A percentile compares a stretch with the other conserved stretches of the same genome.
Conservation (phyloP, 306 rosid species). For the Arachis hypogaea region DNA sequence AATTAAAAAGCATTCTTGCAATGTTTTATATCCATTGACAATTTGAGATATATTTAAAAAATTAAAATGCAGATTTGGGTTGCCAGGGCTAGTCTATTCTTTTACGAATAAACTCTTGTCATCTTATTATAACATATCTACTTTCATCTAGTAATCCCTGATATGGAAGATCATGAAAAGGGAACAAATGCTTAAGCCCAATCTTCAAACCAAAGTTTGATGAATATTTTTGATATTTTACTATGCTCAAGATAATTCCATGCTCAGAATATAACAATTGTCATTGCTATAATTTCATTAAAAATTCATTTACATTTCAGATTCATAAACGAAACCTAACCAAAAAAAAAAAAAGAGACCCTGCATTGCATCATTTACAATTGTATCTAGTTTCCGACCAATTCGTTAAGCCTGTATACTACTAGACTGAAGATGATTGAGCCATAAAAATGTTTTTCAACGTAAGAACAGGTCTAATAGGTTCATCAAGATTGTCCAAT, state of each 20-base stretch:
- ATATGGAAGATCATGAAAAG: background rate
- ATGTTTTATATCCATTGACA: too few species aligned
- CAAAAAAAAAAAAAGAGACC: background rate
- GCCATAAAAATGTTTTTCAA: conserved; percentile 39
- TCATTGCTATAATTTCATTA: background rate
- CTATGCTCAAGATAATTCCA: too few species aligned
- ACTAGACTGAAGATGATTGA: conserved; percentile 20
- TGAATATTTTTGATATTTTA: background rate
- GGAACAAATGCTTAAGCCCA: background rate
- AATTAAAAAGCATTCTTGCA: too few species aligned
- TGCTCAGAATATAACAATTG: too few species aligned
- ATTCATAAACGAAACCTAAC: background rate
- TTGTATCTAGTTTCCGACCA: background rate
- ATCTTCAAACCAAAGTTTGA: background rate
- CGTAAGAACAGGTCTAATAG: conserved; percentile 55
- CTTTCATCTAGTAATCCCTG: background rate
- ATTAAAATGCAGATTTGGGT: too few species aligned
- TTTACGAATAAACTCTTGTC: too few species aligned
- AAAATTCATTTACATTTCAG: background rate
- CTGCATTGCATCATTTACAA: conserved; percentile 5
- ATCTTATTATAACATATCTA: background rate
- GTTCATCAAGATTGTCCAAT: conserved; percentile 53
- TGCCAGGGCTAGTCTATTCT: too few species aligned
- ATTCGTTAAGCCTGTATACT: conserved; percentile 4
- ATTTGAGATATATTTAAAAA: too few species aligned